Conservation (phyloP, 441 rosid species). For the Aleurites moluccanus region DNA sequence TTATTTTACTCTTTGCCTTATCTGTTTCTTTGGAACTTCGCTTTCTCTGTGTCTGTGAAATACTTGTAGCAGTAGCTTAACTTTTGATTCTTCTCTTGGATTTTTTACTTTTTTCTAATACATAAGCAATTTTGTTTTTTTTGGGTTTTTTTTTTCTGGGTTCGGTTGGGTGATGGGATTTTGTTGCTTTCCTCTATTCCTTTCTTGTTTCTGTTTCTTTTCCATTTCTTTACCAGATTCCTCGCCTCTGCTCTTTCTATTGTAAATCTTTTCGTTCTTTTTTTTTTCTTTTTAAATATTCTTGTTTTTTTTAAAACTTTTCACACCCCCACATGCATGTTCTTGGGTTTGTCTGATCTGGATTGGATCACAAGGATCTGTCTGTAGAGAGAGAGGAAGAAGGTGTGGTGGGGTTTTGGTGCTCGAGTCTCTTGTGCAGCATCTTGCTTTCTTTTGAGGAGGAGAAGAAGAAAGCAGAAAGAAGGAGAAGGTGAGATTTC, state of each 20-base stretch:
- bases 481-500: constrained; percentile 42
- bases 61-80: constrained; percentile 19
- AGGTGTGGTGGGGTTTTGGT: constrained; percentile 26
- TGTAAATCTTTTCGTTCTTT: constrained; percentile 11
- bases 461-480: constrained; percentile 19
- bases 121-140: constrained; percentile 1
- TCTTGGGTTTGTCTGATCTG: constrained; percentile 82
- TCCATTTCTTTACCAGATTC: constrained; percentile 20
- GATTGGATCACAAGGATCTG: constrained; percentile 76
- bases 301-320: constrained; percentile 13
- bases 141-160: no score
- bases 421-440: constrained; percentile 25
- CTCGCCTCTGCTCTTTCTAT: constrained; percentile 7
- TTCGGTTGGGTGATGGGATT: constrained; percentile 33
- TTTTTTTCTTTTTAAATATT: neutral
- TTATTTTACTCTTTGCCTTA: neutral
- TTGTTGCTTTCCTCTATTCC: constrained; percentile 29
- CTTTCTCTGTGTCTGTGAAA: constrained; percentile 2
- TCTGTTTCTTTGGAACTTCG: constrained; percentile 8
- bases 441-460: constrained; percentile 32
- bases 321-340: constrained; percentile 76
- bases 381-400: constrained; percentile 24
- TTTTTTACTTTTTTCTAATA: neutral
- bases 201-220: constrained; percentile 38
- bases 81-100: constrained; percentile 12